Evolutionary conservation across 78 protist genomes (phyloP).

Genomic region (Creolimax fragrantissima): DNA sequence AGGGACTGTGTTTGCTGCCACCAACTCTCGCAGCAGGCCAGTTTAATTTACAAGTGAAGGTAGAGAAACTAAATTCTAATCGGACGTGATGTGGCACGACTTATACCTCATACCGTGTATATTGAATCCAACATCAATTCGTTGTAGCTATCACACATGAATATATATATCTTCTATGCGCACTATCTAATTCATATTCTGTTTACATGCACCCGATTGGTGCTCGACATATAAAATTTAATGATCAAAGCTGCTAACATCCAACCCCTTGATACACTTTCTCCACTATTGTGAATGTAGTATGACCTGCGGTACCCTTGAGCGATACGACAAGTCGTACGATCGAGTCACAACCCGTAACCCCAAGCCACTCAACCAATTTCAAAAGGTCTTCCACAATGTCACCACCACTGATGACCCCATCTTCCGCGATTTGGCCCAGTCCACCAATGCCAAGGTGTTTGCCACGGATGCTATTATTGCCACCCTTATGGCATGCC

Average conservation of each 20-base stretch:
- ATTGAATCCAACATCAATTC: too few relatives aligned
- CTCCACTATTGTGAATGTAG: not conserved
- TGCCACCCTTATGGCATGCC: conserved; percentile 56
- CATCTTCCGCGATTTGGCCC: not conserved
- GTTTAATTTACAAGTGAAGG: too few relatives aligned
- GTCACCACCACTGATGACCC: conserved; percentile 40
- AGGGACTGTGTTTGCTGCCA: too few relatives aligned
- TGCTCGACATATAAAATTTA: not conserved
- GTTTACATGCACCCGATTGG: too few relatives aligned
- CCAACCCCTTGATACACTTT: not conserved
- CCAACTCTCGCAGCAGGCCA: too few relatives aligned
- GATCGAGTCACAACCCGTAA: conserved; percentile 34
- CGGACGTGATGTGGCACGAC: too few relatives aligned
- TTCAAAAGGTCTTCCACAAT: not conserved
- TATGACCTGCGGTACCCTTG: conserved; percentile 15
- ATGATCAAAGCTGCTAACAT: not conserved
- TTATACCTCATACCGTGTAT: too few relatives aligned
- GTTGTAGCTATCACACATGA: not conserved
- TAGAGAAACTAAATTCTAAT: too few relatives aligned
- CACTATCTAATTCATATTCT: too few relatives aligned
- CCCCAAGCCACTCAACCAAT: not conserved
- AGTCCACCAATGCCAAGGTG: conserved; percentile 39
- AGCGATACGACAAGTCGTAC: conserved; percentile 13
- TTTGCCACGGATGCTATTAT: conserved; percentile 66
- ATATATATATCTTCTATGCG: not conserved